phyloP scores from a whole-genome alignment of 345 rosid species.

The Atalantia buxifolia region DNA sequence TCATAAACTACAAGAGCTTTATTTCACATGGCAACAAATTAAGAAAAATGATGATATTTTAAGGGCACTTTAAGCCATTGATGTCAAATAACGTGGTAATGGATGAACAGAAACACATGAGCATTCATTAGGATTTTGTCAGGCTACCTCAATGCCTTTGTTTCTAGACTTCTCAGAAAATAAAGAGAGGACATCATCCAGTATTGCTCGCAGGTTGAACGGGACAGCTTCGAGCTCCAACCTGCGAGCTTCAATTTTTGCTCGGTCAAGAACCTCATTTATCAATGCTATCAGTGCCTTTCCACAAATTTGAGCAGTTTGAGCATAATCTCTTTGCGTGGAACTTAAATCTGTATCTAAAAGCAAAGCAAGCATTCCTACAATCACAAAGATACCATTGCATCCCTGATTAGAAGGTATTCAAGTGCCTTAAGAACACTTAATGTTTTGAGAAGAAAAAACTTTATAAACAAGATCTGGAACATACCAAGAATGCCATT shows the following conservation, averaged over 20 bases:
- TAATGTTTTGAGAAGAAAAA: neutral
- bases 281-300: constrained; percentile 90
- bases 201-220: constrained; percentile 69
- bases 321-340: constrained; percentile 90
- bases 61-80: neutral
- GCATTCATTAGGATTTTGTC: neutral
- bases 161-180: constrained; percentile 92
- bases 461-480: neutral
- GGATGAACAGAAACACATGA: neutral
- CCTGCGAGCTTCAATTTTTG: constrained; percentile 95
- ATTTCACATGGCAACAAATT: neutral
- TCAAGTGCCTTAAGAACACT: neutral
- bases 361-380: constrained; percentile 96
- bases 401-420: neutral
- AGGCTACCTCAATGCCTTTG: constrained; percentile 83
- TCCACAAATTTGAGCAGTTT: constrained; percentile 93
- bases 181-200: constrained; percentile 94
- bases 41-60: neutral
- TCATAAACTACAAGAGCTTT: neutral
- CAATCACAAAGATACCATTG: constrained; percentile 6
- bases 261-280: constrained; percentile 97
- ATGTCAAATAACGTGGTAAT: neutral
- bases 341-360: constrained; percentile 86
- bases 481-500: constrained; percentile 91
- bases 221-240: constrained; percentile 85